Evolutionary conservation across 345 rosid genomes (phyloP), one percentile per base, ranked within the genome.

Genomic region (Pugionium dolabratum): DNA sequence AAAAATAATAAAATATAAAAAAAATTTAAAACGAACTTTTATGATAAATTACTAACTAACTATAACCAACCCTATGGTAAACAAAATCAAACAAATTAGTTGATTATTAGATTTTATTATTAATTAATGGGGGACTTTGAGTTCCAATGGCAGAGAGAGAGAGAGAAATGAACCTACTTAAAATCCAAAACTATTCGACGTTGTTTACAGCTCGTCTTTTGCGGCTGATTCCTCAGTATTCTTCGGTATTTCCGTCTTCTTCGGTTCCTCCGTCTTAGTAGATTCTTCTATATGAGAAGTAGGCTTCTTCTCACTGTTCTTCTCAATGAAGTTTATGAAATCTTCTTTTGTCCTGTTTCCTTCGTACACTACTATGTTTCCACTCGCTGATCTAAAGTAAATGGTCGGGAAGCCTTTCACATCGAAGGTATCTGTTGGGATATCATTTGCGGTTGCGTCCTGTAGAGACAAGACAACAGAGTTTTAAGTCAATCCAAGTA

Each of bases 401-500:
- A 94, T 1, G 0, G 96, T 88, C 1, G 99, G 99, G 79, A 78
- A 94, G 43, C 97, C 97, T 76, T 80, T 74, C 47, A 94, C 95
- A 5, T 90, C 87, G 34, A 86, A 94, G 9, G 79, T 59, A 53
- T 78, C 93, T 9, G 4, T 66, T 7, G 86, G 85, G 69, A 82
- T 54, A 60, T 94, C 97, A 74, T 94, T 94, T 56, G 93, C 85
- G 3, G 99, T 88, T 47, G 93, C 88, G 43, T 94, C 99, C 99
- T 94, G 73, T 1, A 59, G 60, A 40, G 8, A 26, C 26, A 49
- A 18, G 18, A 18, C 18, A 18, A 18, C 18, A 18, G 18, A 18
- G 18, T 18, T 18, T 18, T 18, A 18, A 18, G 18, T 18, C 18
- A 18, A 18, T 18, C 18, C 18, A 18, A 18, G 18, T 18, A 18